Conservation (phyloP, 176 grass and related monocot species). For the Rhipidocladum racemiflorum region DNA sequence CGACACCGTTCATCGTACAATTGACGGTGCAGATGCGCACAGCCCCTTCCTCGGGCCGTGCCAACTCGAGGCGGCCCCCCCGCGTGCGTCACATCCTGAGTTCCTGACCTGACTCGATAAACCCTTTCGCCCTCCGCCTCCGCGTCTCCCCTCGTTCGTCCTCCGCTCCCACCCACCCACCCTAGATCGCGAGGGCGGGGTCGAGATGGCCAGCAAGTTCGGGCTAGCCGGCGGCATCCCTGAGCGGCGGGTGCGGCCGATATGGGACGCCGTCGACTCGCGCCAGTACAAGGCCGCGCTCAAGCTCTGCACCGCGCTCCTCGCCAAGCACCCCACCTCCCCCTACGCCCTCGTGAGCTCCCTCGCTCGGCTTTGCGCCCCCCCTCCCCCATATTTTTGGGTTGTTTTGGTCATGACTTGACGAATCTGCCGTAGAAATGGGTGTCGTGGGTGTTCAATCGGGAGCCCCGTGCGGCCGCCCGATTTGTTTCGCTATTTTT, state of each 20-base stretch:
- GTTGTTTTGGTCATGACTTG: not conserved
- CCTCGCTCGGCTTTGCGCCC: not conserved
- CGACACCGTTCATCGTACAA: not conserved
- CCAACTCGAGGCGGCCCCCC: not conserved
- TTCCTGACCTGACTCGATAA: slow-evolving; percentile 47
- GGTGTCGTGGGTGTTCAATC: not conserved
- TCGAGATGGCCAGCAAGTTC: slow-evolving; percentile 77
- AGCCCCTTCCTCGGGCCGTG: slow-evolving; percentile 23
- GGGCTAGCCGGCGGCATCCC: slow-evolving; percentile 87
- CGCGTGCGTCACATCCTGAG: slow-evolving; percentile 30
- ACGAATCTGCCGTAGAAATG: slow-evolving; percentile 28
- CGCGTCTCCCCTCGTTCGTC: not conserved
- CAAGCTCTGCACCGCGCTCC: slow-evolving; percentile 67
- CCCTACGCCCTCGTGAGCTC: slow-evolving; percentile 84
- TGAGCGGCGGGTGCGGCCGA: slow-evolving; percentile 80
- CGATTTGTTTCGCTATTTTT: not conserved
- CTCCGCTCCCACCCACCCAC: slow-evolving; percentile 21
- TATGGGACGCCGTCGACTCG: slow-evolving; percentile 97
- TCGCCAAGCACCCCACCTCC: slow-evolving; percentile 74
- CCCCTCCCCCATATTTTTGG: too few relatives aligned
- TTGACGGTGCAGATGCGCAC: not conserved
- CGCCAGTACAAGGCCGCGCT: slow-evolving; percentile 82
- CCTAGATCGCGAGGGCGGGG: slow-evolving; percentile 24
- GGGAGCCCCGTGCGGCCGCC: not conserved
- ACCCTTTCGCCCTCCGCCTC: slow-evolving; percentile 46